These are phyloP conservation scores for Phytophthora gonapodyides DNA, from an alignment of 352 stramenopile genomes.

Conservation along the genomic window DNA sequence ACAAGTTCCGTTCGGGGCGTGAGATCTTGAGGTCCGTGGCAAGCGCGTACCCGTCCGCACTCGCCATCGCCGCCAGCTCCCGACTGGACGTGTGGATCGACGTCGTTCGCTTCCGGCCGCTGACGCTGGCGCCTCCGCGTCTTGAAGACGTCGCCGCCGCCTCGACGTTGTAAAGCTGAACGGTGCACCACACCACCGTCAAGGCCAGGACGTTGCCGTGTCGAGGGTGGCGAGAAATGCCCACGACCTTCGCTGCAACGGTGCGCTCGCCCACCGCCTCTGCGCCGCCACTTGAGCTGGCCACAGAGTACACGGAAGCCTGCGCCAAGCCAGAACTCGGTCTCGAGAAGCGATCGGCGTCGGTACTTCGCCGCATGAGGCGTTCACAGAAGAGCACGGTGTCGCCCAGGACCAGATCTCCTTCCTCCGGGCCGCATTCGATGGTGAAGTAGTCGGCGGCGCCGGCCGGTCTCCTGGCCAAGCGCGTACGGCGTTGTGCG, in stretches of 20 bases:
- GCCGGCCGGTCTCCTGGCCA: constrained; percentile 40
- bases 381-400: constrained; percentile 93
- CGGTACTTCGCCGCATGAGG: constrained; percentile 59
- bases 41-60: constrained; percentile 36
- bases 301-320: constrained; percentile 56
- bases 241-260: constrained; percentile 66
- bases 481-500: constrained; percentile 45
- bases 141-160: constrained; percentile 25
- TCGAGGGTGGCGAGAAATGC: constrained; percentile 50
- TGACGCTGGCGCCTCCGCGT: constrained; percentile 25
- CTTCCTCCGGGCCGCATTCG: constrained; percentile 65
- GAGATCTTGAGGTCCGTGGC: constrained; percentile 68
- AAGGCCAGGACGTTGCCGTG: constrained; percentile 63
- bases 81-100: constrained; percentile 30
- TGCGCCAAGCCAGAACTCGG: constrained; percentile 14
- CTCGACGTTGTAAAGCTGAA: constrained; percentile 72
- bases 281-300: constrained; percentile 36
- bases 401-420: constrained; percentile 87
- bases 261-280: constrained; percentile 73
- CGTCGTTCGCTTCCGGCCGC: constrained; percentile 30
- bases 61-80: constrained; percentile 37
- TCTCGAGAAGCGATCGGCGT: constrained; percentile 34
- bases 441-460: constrained; percentile 73
- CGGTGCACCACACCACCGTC: constrained; percentile 76
- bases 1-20: constrained; percentile 61